Percentiles rank a stretch among this genome's conserved stretches.
Evolutionary conservation across 2,329 filamentous ascomycete genomes (phyloP).

Genomic region (Magnaporthiopsis rhizophila): DNA sequence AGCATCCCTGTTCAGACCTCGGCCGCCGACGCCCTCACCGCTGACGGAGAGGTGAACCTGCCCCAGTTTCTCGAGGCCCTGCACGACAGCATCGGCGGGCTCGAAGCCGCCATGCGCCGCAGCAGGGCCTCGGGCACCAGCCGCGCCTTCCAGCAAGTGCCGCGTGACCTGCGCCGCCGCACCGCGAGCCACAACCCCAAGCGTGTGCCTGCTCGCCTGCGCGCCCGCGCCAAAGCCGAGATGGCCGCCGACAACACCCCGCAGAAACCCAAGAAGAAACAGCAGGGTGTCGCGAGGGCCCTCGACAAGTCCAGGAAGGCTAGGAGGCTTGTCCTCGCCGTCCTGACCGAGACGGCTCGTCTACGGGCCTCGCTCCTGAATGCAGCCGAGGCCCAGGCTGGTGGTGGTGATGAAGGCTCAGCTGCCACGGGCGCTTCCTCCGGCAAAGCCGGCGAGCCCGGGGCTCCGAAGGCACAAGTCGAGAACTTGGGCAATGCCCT

Average conservation of each 20-base stretch:
- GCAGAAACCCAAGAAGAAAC: conserved; percentile 49
- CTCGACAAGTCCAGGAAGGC: conserved; percentile 39
- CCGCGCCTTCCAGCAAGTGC: conserved; percentile 86
- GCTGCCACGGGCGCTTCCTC: background rate
- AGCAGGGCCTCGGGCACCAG: conserved; percentile 56
- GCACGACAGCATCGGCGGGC: conserved; percentile 79
- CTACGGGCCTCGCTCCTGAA: background rate
- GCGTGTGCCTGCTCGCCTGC: conserved; percentile 71
- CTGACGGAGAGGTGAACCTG: conserved; percentile 76
- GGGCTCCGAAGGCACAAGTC: conserved; percentile 44
- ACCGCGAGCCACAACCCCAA: conserved; percentile 96
- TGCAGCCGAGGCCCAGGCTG: conserved; percentile 34
- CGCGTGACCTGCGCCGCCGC: conserved; percentile 71
- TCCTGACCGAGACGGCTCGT: background rate
- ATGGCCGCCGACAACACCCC: conserved; percentile 91
- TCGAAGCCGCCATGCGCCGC: conserved; percentile 73
- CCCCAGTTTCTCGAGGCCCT: conserved; percentile 76
- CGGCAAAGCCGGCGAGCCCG: conserved; percentile 59
- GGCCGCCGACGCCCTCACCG: conserved; percentile 40
- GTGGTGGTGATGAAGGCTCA: conserved; percentile 37
- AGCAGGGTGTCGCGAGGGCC: conserved; percentile 42
- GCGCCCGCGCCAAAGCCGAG: conserved; percentile 59
- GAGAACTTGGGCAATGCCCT: conserved; percentile 38
- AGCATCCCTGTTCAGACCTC: conserved; percentile 2
- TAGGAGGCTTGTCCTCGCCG: conserved; percentile 24